Evolutionary conservation across 2,329 filamentous ascomycete genomes (phyloP).

Genomic region (Penicillium sp.): DNA sequence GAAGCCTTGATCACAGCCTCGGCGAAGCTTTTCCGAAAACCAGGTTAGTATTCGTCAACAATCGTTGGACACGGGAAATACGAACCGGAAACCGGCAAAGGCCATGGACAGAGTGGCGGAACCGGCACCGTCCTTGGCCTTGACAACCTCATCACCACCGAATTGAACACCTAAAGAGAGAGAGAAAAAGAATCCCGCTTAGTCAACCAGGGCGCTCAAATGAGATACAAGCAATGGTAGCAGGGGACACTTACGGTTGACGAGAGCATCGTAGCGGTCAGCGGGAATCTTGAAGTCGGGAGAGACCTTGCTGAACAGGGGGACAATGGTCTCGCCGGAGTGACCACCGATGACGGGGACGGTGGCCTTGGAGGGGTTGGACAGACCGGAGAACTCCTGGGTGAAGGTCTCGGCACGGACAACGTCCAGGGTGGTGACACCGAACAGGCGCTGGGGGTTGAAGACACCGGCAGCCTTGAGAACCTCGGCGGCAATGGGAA

Average conservation of each 20-base stretch:
- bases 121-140: conserved; percentile 87
- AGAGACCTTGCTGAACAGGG: conserved; percentile 86
- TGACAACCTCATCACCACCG: conserved; percentile 93
- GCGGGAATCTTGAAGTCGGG: conserved; percentile 73
- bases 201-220: conserved; percentile 1
- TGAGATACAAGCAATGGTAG: not conserved
- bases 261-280: conserved; percentile 83
- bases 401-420: conserved; percentile 97
- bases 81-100: conserved; percentile 85
- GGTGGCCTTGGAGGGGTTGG: conserved; percentile 72
- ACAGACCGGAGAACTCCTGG: conserved; percentile 73
- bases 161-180: conserved; percentile 67
- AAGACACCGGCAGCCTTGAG: conserved; percentile 91
- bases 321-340: conserved; percentile 96
- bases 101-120: conserved; percentile 93
- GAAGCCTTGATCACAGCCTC: conserved; percentile 86
- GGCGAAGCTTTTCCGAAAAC: conserved; percentile 60
- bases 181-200: not conserved
- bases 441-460: conserved; percentile 91
- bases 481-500: conserved; percentile 94
- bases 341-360: conserved; percentile 95
- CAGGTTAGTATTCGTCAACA: conserved; percentile 15
- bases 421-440: conserved; percentile 97
- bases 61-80: conserved; percentile 6
- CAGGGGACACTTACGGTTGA: conserved; percentile 60